These are phyloP conservation scores for Pleomassaria siparia DNA, from an alignment of 2,329 filamentous ascomycete species.

Conservation along the genomic window DNA sequence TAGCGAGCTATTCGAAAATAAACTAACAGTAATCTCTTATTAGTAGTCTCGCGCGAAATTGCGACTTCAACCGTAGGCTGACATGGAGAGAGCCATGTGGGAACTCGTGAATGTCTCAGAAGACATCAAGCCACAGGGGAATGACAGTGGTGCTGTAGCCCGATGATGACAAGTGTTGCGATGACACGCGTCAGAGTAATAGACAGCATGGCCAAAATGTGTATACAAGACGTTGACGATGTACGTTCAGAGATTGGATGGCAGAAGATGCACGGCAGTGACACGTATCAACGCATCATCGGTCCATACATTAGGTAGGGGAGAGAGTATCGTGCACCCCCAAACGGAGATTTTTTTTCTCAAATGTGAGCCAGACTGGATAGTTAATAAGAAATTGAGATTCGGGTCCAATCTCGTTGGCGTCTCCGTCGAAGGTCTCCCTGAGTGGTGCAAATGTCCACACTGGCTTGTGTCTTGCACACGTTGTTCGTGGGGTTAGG, in stretches of 20 bases:
- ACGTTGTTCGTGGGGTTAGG: neutral
- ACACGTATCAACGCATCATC: neutral
- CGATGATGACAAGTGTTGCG: neutral
- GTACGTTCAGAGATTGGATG: neutral
- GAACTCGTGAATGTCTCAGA: neutral
- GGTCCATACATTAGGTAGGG: too few species aligned
- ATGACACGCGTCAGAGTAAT: neutral
- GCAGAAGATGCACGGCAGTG: neutral
- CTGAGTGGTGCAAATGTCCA: neutral
- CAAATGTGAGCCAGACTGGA: neutral
- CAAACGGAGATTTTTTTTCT: neutral
- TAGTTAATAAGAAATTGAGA: neutral
- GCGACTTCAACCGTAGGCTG: neutral
- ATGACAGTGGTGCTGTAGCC: neutral
- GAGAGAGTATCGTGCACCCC: too few species aligned
- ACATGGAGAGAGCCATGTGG: neutral
- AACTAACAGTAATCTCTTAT: neutral
- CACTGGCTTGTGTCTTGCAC: neutral
- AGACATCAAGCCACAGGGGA: neutral
- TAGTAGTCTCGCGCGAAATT: neutral
- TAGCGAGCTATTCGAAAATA: neutral
- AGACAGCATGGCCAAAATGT: neutral
- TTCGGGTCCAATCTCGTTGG: neutral
- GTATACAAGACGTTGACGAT: neutral
- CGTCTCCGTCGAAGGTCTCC: neutral